phyloP scores from a whole-genome alignment of 164 flowering plant species.

The Taxillus chinensis region DNA sequence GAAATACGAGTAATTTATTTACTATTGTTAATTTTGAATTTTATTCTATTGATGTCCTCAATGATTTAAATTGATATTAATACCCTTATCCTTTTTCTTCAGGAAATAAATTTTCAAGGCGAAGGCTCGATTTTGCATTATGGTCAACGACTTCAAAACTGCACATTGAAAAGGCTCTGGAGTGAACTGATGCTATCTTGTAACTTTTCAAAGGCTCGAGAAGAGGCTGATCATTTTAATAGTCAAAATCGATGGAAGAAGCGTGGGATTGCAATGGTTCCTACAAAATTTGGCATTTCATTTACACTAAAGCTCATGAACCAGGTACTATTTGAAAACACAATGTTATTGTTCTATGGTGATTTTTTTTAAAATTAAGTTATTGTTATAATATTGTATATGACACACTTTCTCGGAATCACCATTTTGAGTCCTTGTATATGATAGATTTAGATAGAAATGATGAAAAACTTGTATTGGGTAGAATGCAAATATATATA shows the following conservation, averaged over 20 bases:
- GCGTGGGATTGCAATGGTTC: constrained; percentile 91
- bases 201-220: constrained; percentile 40
- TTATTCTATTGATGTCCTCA: background rate
- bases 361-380: background rate
- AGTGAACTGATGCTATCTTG: constrained; percentile 65
- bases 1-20: constrained; percentile 55
- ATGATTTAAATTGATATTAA: background rate
- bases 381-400: no score
- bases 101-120: constrained; percentile 88
- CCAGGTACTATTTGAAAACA: constrained; percentile 45
- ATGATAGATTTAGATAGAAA: no score
- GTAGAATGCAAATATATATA: no score
- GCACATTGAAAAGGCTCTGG: constrained; percentile 63
- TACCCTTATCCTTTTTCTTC: constrained; percentile 1
- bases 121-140: constrained; percentile 79
- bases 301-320: constrained; percentile 85
- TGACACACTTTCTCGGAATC: background rate
- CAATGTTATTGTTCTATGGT: background rate
- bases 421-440: background rate
- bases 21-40: background rate
- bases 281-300: constrained; percentile 92
- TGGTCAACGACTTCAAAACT: constrained; percentile 65
- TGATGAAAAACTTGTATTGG: no score
- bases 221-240: constrained; percentile 61
- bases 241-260: constrained; percentile 80